These are phyloP conservation scores for Magnaporthiopsis incrustans DNA, from an alignment of 2,329 filamentous ascomycete species.

Conservation along the genomic window DNA sequence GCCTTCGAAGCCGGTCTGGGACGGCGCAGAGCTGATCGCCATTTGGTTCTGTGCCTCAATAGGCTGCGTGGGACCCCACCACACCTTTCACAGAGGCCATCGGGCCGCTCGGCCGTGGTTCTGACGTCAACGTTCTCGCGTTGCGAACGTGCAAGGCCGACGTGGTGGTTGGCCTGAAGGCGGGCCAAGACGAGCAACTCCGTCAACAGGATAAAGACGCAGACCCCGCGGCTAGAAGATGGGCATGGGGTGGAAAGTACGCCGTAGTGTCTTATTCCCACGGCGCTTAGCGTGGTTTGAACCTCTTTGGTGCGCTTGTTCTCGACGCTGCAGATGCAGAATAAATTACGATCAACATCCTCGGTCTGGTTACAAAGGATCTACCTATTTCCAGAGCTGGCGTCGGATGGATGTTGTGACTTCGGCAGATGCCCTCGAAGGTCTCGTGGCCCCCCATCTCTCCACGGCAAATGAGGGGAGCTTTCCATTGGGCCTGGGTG, in stretches of 20 bases:
- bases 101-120: slow-evolving; percentile 73
- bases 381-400: too few species aligned
- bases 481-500: too few species aligned
- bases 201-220: slow-evolving; percentile 60
- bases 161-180: slow-evolving; percentile 79
- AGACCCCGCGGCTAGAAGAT: slow-evolving; percentile 64
- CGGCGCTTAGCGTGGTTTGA: slow-evolving; percentile 28
- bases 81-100: slow-evolving; percentile 81
- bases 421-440: too few species aligned
- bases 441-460: too few species aligned
- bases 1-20: background rate
- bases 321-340: background rate
- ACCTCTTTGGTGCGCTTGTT: background rate
- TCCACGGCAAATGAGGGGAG: too few species aligned
- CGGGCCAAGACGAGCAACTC: slow-evolving; percentile 74
- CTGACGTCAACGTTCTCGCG: slow-evolving; percentile 76
- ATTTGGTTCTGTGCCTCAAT: background rate
- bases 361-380: background rate
- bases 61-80: slow-evolving; percentile 76
- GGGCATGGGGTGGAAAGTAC: slow-evolving; percentile 96
- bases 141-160: slow-evolving; percentile 95
- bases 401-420: too few species aligned
- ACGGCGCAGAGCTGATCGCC: background rate
- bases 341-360: background rate
- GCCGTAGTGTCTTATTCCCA: slow-evolving; percentile 83